These are phyloP conservation scores for Penicillium sp. DNA, from an alignment of 2,329 filamentous ascomycete genomes.

Conservation along the genomic window DNA sequence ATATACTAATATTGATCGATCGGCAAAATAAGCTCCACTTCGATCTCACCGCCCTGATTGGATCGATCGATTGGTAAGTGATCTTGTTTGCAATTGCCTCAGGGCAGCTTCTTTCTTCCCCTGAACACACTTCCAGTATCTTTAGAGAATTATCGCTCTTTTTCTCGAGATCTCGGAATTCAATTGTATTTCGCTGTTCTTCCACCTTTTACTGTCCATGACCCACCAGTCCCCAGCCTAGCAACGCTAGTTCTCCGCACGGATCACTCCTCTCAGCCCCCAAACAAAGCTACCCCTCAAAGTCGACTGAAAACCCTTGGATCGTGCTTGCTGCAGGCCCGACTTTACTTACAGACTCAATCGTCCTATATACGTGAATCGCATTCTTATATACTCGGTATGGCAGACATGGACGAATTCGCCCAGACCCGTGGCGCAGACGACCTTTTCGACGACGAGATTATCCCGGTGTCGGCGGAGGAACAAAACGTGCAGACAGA, in stretches of 20 bases:
- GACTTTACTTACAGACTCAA: neutral
- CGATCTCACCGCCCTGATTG: neutral
- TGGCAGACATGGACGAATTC: slow-evolving; percentile 47
- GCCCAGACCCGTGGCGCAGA: slow-evolving; percentile 52
- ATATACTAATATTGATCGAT: neutral
- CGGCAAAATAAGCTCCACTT: neutral
- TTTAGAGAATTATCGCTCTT: neutral
- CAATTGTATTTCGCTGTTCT: neutral
- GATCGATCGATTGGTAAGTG: neutral
- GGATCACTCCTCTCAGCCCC: slow-evolving; percentile 22
- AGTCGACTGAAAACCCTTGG: neutral
- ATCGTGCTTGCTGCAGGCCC: neutral
- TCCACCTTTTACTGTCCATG: neutral
- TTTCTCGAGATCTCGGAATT: neutral
- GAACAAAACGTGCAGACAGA: slow-evolving; percentile 30
- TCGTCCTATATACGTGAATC: neutral
- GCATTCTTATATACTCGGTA: neutral
- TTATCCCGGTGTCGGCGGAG: slow-evolving; percentile 44
- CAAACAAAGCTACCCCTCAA: slow-evolving; percentile 22
- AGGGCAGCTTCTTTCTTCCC: neutral
- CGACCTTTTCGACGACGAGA: slow-evolving; percentile 53
- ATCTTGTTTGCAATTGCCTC: neutral
- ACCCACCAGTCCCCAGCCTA: slow-evolving; percentile 5
- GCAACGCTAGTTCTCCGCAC: slow-evolving; percentile 17
- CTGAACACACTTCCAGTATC: neutral